These are phyloP conservation scores for Aspergillus conjunctus DNA, from an alignment of 495 filamentous ascomycete species.

Conservation along the genomic window DNA sequence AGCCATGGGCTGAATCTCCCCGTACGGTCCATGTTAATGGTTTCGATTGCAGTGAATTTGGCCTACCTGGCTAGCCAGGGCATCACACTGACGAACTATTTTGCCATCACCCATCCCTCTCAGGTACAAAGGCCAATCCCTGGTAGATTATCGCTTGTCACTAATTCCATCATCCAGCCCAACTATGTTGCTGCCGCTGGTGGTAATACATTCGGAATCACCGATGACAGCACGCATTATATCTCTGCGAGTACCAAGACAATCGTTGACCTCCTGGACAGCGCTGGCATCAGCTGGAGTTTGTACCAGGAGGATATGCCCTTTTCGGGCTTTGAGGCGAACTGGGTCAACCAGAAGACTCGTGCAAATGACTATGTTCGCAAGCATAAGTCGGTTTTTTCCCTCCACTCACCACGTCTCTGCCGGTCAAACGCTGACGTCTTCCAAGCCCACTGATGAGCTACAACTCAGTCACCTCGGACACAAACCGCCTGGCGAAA, in stretches of 20 bases:
- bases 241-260: conserved; percentile 62
- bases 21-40: conserved; percentile 48
- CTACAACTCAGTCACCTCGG: conserved; percentile 56
- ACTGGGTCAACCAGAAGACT: conserved; percentile 50
- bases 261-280: conserved; percentile 66
- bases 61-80: conserved; percentile 59
- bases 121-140: conserved; percentile 28
- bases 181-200: conserved; percentile 64
- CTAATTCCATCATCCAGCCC: conserved; percentile 29
- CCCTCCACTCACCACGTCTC: not conserved
- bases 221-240: conserved; percentile 39
- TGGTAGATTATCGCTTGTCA: not conserved
- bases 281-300: conserved; percentile 64
- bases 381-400: conserved; percentile 58
- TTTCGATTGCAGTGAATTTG: conserved; percentile 48
- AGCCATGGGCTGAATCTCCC: conserved; percentile 15
- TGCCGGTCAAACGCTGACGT: not conserved
- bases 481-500: conserved; percentile 51
- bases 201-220: conserved; percentile 65
- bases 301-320: conserved; percentile 68
- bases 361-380: conserved; percentile 65
- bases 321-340: conserved; percentile 61
- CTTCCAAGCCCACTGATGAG: conserved; percentile 48
- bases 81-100: conserved; percentile 64
- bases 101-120: conserved; percentile 61